phyloP scores from a whole-genome alignment of 441 rosid genomes.

The Syzygium syzygioides region DNA sequence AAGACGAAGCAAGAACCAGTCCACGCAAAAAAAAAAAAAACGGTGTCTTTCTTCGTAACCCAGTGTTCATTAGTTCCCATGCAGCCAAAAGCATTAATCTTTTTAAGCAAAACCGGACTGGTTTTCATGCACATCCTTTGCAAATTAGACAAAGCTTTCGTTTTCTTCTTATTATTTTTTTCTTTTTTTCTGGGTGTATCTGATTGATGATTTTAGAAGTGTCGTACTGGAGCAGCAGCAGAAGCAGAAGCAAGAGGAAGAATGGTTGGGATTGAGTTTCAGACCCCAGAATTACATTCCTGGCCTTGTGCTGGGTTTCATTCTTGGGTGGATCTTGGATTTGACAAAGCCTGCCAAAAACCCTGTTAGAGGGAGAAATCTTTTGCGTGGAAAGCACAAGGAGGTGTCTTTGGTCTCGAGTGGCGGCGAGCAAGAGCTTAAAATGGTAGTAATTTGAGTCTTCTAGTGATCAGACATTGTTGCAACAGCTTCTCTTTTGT shows the following conservation, averaged over 20 bases:
- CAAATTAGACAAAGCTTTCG: background rate
- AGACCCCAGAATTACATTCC: conserved; percentile 72
- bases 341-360: conserved; percentile 39
- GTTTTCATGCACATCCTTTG: background rate
- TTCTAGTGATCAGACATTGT: background rate
- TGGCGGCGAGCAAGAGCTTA: conserved; percentile 58
- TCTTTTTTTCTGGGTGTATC: background rate
- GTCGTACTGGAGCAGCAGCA: conserved; percentile 20
- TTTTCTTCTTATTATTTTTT: background rate
- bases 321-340: conserved; percentile 68
- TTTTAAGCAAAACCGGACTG: background rate
- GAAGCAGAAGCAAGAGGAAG: conserved; percentile 45
- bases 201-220: background rate
- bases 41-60: background rate
- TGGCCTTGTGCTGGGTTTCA: conserved; percentile 74
- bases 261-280: conserved; percentile 54
- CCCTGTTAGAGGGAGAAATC: conserved; percentile 43
- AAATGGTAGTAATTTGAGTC: conserved; percentile 39
- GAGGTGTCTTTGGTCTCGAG: conserved; percentile 23
- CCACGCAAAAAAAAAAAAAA: background rate
- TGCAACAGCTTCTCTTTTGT: background rate
- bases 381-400: conserved; percentile 46
- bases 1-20: background rate
- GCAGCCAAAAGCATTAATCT: background rate
- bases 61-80: background rate